Conservation (phyloP, 345 rosid species). For the Ricinus communis region DNA sequence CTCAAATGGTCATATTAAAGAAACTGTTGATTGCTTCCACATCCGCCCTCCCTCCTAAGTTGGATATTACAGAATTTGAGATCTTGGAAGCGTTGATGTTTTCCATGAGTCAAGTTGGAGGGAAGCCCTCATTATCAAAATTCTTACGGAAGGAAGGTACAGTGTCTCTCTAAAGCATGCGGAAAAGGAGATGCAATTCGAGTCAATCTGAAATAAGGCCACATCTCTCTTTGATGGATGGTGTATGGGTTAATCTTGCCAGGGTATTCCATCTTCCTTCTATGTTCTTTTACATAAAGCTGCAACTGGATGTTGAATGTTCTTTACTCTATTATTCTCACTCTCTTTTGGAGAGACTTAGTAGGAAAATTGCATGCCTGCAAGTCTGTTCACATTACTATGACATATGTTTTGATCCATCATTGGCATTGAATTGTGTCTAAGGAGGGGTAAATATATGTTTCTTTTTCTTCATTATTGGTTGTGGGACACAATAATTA, state of each 20-base stretch:
- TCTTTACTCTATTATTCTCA: not conserved
- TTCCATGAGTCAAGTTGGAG: conserved; percentile 17
- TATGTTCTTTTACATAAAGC: not conserved
- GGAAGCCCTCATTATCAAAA: conserved; percentile 3
- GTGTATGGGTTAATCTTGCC: not conserved
- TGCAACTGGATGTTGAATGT: not conserved
- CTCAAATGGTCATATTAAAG: not conserved
- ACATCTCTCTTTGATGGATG: not conserved
- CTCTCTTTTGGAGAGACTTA: not conserved
- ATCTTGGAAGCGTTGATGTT: conserved; percentile 16
- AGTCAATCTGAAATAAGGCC: conserved; percentile 10
- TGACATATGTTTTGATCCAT: not conserved
- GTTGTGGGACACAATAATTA: not conserved
- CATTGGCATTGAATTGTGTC: not conserved
- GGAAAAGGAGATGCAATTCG: not conserved
- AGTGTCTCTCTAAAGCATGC: not conserved
- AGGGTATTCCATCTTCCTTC: conserved; percentile 6
- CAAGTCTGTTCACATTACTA: not conserved
- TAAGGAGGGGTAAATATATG: not conserved
- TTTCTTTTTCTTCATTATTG: not conserved
- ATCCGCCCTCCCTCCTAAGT: conserved; percentile 15
- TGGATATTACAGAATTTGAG: not conserved
- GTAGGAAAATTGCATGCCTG: not conserved
- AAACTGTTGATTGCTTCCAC: conserved; percentile 17
- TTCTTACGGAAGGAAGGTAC: conserved; percentile 10